Conservation (phyloP, 2,329 filamentous ascomycete genomes). For the Trichoderma sp. region DNA sequence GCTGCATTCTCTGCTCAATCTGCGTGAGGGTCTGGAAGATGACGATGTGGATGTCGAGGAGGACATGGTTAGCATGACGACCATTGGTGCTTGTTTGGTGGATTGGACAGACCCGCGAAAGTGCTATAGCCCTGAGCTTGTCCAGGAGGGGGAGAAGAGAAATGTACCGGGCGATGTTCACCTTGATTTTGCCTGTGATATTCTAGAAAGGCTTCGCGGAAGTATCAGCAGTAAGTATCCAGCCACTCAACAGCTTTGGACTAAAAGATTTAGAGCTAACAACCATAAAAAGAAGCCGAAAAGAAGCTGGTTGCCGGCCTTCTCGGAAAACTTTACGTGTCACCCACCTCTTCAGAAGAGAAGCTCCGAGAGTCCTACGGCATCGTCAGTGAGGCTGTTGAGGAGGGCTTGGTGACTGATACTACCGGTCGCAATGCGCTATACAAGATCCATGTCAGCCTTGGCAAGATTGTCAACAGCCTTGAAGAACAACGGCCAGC, state of each 20-base stretch:
- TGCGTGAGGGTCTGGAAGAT: slow-evolving; percentile 73
- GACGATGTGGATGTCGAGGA: slow-evolving; percentile 75
- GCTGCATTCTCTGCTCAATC: slow-evolving; percentile 73
- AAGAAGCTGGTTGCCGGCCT: slow-evolving; percentile 79
- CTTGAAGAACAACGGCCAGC: slow-evolving; percentile 52
- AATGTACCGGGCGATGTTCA: slow-evolving; percentile 77
- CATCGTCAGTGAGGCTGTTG: slow-evolving; percentile 64
- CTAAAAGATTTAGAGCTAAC: slow-evolving; percentile 36
- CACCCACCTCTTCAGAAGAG: slow-evolving; percentile 64
- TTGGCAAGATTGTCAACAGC: slow-evolving; percentile 69
- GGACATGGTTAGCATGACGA: slow-evolving; percentile 76
- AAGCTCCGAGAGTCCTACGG: slow-evolving; percentile 62
- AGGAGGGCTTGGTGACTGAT: slow-evolving; percentile 63
- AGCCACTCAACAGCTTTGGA: neutral
- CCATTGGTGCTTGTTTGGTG: slow-evolving; percentile 79
- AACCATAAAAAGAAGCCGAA: slow-evolving; percentile 68
- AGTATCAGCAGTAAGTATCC: slow-evolving; percentile 66
- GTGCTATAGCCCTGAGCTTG: slow-evolving; percentile 58
- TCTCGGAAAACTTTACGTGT: slow-evolving; percentile 80
- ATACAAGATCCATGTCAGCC: slow-evolving; percentile 68
- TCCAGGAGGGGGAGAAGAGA: slow-evolving; percentile 63
- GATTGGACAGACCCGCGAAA: slow-evolving; percentile 97
- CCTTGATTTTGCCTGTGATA: slow-evolving; percentile 73
- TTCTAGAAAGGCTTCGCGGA: slow-evolving; percentile 73
- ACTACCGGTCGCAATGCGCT: slow-evolving; percentile 65